Evolutionary conservation across 148 eudicot genomes (phyloP), one percentile per base, ranked within the genome.

Genomic region (Diospyros kaki): DNA sequence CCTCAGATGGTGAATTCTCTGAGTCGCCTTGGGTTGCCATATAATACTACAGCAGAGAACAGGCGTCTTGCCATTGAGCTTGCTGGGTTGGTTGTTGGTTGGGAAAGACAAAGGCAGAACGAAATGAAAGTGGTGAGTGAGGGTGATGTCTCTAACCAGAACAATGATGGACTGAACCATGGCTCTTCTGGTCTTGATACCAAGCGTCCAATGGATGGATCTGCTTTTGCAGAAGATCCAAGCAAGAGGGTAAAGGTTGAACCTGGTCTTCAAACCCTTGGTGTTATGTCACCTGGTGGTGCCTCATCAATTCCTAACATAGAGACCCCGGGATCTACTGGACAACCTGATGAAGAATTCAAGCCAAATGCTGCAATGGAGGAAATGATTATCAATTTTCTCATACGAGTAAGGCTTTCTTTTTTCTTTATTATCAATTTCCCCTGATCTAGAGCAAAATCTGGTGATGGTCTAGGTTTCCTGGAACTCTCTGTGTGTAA

Each of bases 291-390:
- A 75, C 99, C 99, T 75, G 93, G 94, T 69, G 98, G 98, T 48
- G 76, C 94, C 80, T 84, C 94, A 39, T 89, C 98, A 40, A 88
- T 96, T 54, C 87, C 98, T 40, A 96, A 85, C 70, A 83, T 93
- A 53, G 99, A 91, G 84, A 96, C 98, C 56, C 97, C 97, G 17
- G 99, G 98, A 73, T 86, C 97, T 76, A 74, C 86, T 74, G 89
- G 93, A 70, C 99, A 91, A 76, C 91, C 98, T 74, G 98, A 93
- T 86, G 99, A 96, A 81, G 98, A 96, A 73, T 96, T 96, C 77
- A 96, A 96, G 81, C 98, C 99, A 64, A 96, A 96, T 85, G 98
- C 99, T 55, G 99, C 99, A n/a, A 96, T 96, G 99, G 99, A 93
- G 82, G 99, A 96, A 87, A 96, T 96, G 99, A 96, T 96, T 65